phyloP scores from a whole-genome alignment of 768 basidiomycete species.

The Tylopilus subfusipes region DNA sequence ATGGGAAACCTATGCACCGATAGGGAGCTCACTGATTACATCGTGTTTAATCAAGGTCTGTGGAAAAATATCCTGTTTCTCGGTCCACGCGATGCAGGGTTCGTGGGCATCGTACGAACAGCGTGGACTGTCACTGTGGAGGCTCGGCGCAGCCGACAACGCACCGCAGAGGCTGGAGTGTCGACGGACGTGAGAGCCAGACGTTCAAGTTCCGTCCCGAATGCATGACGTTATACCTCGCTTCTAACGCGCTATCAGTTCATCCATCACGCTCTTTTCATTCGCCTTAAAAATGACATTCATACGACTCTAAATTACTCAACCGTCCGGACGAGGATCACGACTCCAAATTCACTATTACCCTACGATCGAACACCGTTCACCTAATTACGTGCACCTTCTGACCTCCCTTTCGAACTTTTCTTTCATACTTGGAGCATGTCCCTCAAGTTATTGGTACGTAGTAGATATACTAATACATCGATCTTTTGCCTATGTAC shows the following conservation, averaged over 20 bases:
- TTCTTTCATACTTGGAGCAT: conserved; percentile 2
- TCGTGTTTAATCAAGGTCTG: conserved; percentile 52
- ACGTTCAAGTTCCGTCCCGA: conserved; percentile 9
- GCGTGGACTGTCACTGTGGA: conserved; percentile 78
- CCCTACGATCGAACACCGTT: conserved; percentile 14
- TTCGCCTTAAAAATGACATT: conserved; percentile 23
- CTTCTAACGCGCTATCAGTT: conserved; percentile 2
- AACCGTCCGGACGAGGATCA: conserved; percentile 29
- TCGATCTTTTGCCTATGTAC: neutral
- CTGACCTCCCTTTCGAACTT: neutral
- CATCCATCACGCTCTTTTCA: conserved; percentile 18
- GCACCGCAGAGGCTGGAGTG: conserved; percentile 2
- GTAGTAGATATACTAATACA: conserved; percentile 17
- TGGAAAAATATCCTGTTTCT: conserved; percentile 63
- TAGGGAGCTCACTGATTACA: conserved; percentile 30
- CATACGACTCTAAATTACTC: conserved; percentile 18
- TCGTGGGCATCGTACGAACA: conserved; percentile 50
- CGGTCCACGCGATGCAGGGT: conserved; percentile 42
- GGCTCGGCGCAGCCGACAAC: conserved; percentile 39
- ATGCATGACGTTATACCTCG: conserved; percentile 19
- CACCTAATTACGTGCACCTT: conserved; percentile 22
- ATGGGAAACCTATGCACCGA: conserved; percentile 43
- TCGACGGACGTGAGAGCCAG: conserved; percentile 13
- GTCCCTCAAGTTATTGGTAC: conserved; percentile 12
- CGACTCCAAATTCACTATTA: conserved; percentile 16